These are phyloP conservation scores for Colletotrichum noveboracense DNA, from an alignment of 2,329 filamentous ascomycete genomes.

Conservation along the genomic window DNA sequence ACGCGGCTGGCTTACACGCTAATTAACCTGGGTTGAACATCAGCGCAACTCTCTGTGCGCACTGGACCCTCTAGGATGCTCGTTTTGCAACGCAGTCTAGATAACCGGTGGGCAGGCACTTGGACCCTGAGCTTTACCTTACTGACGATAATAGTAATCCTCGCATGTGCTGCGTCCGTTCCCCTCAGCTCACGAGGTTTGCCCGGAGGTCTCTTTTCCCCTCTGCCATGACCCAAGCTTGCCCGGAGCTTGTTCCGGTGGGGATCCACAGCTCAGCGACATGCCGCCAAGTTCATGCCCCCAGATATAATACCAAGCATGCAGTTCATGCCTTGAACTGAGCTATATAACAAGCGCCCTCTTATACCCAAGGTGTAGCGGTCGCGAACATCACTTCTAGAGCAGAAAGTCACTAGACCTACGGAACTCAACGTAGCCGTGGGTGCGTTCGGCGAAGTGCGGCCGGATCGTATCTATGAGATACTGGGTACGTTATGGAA, in stretches of 20 bases:
- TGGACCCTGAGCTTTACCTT: not conserved
- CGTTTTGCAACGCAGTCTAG: not conserved
- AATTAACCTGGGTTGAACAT: not conserved
- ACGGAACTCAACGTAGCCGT: not conserved
- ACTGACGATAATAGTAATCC: not conserved
- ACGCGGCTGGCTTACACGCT: not conserved
- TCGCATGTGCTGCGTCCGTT: not conserved
- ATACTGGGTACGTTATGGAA: not conserved
- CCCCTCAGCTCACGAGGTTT: not conserved
- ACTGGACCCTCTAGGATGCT: not conserved
- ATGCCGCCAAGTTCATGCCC: conserved; percentile 1
- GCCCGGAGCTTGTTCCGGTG: conserved; percentile 10
- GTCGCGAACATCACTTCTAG: not conserved
- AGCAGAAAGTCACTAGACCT: not conserved
- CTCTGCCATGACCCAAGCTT: not conserved
- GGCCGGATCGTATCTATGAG: not conserved
- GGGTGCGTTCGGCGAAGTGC: not conserved
- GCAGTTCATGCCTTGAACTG: not conserved
- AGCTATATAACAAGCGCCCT: not conserved
- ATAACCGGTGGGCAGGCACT: not conserved
- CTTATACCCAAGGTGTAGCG: not conserved
- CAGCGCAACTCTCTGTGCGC: conserved; percentile 2
- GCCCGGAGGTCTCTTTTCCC: not conserved
- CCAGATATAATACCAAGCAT: not conserved
- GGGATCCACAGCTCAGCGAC: not conserved